phyloP scores from a whole-genome alignment of 768 basidiomycete genomes.

The Amanita thiersii region DNA sequence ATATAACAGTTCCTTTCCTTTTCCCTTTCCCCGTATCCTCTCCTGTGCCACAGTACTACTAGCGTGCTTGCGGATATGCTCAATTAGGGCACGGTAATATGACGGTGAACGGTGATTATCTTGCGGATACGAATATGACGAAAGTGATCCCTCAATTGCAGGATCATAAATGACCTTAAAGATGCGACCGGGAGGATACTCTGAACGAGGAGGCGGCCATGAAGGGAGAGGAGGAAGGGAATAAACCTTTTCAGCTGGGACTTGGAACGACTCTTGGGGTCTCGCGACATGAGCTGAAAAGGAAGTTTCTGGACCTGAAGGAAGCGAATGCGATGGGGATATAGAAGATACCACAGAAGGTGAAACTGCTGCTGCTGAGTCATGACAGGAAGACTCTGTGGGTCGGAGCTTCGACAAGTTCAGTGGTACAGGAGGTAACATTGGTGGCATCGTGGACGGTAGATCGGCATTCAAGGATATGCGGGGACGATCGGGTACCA shows the following conservation, averaged over 20 bases:
- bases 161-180: constrained; percentile 65
- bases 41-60: constrained; percentile 21
- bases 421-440: constrained; percentile 11
- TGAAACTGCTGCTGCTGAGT: too few species aligned
- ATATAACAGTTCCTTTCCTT: constrained; percentile 49
- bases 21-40: constrained; percentile 54
- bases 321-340: constrained; percentile 22
- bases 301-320: constrained; percentile 11
- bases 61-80: constrained; percentile 27
- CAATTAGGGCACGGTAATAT: constrained; percentile 30
- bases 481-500: constrained; percentile 8
- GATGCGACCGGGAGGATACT: constrained; percentile 34
- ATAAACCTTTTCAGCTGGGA: constrained; percentile 15
- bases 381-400: too few species aligned
- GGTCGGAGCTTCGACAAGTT: too few species aligned
- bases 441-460: constrained; percentile 16
- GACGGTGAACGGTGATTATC: constrained; percentile 13
- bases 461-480: constrained; percentile 10
- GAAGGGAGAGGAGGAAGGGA: constrained; percentile 28
- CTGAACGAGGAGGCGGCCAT: constrained; percentile 53
- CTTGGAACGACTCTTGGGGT: constrained; percentile 5
- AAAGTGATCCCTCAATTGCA: constrained; percentile 33
- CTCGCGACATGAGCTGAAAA: constrained; percentile 10
- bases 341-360: too few species aligned
- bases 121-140: constrained; percentile 12